Percentiles rank a stretch among this genome's conserved stretches.
Conservation (phyloP, 2,329 filamentous ascomycete genomes). For the Fusarium euwallaceae region DNA sequence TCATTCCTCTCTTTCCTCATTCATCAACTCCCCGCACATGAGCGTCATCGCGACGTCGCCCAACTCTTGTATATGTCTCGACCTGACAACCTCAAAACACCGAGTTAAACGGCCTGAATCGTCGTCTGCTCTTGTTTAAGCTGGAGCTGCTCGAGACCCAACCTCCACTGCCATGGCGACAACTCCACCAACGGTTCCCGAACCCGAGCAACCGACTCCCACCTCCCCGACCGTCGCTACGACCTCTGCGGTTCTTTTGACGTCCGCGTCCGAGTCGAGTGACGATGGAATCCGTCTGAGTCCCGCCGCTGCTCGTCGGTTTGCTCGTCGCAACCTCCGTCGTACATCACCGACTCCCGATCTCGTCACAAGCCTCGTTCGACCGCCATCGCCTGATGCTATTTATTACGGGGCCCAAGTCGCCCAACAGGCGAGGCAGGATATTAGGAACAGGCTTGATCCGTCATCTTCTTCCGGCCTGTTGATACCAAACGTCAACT, state of each 20-base stretch:
- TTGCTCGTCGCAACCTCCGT: constrained; percentile 53
- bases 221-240: constrained; percentile 20
- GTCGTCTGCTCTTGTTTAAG: constrained; percentile 15
- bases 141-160: constrained; percentile 11
- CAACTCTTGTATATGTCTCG: constrained; percentile 27
- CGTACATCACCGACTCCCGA: constrained; percentile 55
- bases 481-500: constrained; percentile 40
- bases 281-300: constrained; percentile 54
- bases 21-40: constrained; percentile 19
- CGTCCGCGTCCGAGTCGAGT: constrained; percentile 52
- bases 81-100: constrained; percentile 12
- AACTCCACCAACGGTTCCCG: constrained; percentile 32
- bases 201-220: constrained; percentile 30
- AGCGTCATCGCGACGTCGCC: constrained; percentile 40
- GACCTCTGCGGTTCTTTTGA: constrained; percentile 19
- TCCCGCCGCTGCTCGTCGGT: constrained; percentile 52
- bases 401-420: constrained; percentile 49
- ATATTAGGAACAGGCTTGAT: constrained; percentile 28
- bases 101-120: constrained; percentile 14
- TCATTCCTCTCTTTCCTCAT: constrained; percentile 24
- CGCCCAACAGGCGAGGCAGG: constrained; percentile 41
- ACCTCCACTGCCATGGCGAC: constrained; percentile 33
- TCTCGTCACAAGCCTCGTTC: constrained; percentile 56
- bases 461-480: constrained; percentile 28
- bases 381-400: constrained; percentile 54